phyloP scores from a whole-genome alignment of 1,284 basidiomycete species.

The Polyporus tsugae region DNA sequence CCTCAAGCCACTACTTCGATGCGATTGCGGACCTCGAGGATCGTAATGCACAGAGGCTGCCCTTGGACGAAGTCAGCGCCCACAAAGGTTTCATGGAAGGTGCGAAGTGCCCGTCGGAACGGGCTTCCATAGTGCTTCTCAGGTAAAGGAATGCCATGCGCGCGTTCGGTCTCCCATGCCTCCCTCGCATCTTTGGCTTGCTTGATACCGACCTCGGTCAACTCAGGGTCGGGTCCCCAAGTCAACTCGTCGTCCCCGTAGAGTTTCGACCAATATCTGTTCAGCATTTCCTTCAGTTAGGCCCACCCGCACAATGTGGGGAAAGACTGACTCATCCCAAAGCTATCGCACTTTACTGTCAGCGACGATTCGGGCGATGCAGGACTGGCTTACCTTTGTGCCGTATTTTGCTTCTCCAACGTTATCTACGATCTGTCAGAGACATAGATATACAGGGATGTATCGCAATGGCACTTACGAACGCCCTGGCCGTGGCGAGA shows the following conservation, averaged over 20 bases:
- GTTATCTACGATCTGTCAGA: conserved; percentile 63
- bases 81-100: conserved; percentile 71
- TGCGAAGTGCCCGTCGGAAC: conserved; percentile 75
- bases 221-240: conserved; percentile 86
- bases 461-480: conserved; percentile 51
- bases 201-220: conserved; percentile 70
- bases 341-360: conserved; percentile 38
- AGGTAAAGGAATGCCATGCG: conserved; percentile 64
- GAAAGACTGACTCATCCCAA: conserved; percentile 62
- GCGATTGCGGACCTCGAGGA: conserved; percentile 40
- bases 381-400: conserved; percentile 46
- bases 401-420: conserved; percentile 79
- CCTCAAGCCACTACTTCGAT: background rate
- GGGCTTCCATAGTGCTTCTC: conserved; percentile 76
- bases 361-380: conserved; percentile 9
- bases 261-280: conserved; percentile 65
- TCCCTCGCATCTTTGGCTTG: conserved; percentile 67
- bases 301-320: background rate
- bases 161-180: conserved; percentile 68
- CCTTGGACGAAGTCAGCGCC: conserved; percentile 31
- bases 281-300: too few species aligned
- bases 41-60: conserved; percentile 29
- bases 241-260: conserved; percentile 75
- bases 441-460: background rate
- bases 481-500: conserved; percentile 79